These are phyloP conservation scores for Globisporangium perplexum DNA, from an alignment of 352 stramenopile genomes.

Conservation along the genomic window DNA sequence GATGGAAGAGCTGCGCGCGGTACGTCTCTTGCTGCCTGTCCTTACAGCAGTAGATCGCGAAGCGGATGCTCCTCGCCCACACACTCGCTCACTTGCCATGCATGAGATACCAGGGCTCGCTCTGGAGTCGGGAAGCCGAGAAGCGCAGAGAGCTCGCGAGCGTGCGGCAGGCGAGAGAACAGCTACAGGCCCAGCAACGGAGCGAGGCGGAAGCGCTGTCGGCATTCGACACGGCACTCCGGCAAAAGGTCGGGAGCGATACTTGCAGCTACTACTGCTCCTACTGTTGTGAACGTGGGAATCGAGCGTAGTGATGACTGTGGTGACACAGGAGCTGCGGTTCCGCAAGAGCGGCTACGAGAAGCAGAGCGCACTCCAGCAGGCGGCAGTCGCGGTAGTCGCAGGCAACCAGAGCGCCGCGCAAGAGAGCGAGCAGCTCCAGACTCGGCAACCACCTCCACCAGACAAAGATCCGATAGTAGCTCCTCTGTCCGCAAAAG, in stretches of 20 bases:
- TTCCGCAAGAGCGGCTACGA: conserved; percentile 15
- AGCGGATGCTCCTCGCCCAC: too few species aligned
- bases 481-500: background rate
- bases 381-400: conserved; percentile 9
- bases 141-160: conserved; percentile 35
- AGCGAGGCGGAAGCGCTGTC: conserved; percentile 25
- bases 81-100: background rate
- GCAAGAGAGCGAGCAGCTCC: background rate
- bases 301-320: background rate
- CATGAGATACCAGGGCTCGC: conserved; percentile 16
- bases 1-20: conserved; percentile 36
- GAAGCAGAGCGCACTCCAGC: conserved; percentile 21
- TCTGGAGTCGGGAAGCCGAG: conserved; percentile 44
- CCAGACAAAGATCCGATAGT: background rate
- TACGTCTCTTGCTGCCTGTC: conserved; percentile 9
- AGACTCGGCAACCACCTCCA: background rate
- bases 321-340: conserved; percentile 19
- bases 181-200: conserved; percentile 24
- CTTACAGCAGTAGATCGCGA: too few species aligned
- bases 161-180: conserved; percentile 26
- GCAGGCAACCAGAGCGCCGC: background rate
- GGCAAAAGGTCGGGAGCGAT: conserved; percentile 13
- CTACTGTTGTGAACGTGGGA: background rate
- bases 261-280: background rate
- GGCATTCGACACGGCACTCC: conserved; percentile 26